Base-by-base conservation (phyloP, 2,329 filamentous ascomycete genomes). In the Sarocladium brachiariae region DNA sequence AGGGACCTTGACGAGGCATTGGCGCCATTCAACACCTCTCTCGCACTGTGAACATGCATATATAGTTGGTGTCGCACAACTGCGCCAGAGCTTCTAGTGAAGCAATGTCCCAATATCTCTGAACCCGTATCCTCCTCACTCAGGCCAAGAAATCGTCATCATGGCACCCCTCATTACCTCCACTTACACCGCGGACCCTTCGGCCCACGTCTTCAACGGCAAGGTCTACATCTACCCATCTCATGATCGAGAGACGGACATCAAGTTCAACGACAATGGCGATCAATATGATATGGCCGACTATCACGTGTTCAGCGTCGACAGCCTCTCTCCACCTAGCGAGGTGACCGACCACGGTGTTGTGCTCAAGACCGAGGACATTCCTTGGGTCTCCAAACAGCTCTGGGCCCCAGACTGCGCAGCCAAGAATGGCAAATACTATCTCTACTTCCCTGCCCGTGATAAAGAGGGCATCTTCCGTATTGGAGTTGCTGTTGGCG, bases 281-380 rank as follows among this genome's bases (percentile, higher is more conserved):
- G 86, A 89, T 69, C 87, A 90, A 65, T 90, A 89, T 65, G 87
- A 89, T 70, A 91, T 90, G 87, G 76, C 71, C 51, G 87, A 91
- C 71, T 91, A 91, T 74, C 86, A 90, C 66, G 87, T 91, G 64
- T 83, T 90, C 67, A 83, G 78, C 56, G 70, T 69, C 23, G 58
- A 65, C 10, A 71, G 70, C 24, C 67, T 80, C 52, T 75, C 80
- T 51, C 70, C 75, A 2, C 70, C 80, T 21, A 75, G 74, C 53
- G 70, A 73, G 16, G 84, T 89, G 2, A 83, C 75, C 18, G 87
- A 90, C 70, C 86, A 90, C 68, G 86, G 86, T 59, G 73, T 86
- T 46, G 85, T 77, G 13, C 77, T 92, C 35, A 74, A 73, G 50
- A 71, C 77, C 39, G 73, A 78, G 47, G 81, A 88, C 59, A 73